Evolutionary conservation across 73 alveolate species (phyloP).

Genomic region (Tetrahymena malaccensis): DNA sequence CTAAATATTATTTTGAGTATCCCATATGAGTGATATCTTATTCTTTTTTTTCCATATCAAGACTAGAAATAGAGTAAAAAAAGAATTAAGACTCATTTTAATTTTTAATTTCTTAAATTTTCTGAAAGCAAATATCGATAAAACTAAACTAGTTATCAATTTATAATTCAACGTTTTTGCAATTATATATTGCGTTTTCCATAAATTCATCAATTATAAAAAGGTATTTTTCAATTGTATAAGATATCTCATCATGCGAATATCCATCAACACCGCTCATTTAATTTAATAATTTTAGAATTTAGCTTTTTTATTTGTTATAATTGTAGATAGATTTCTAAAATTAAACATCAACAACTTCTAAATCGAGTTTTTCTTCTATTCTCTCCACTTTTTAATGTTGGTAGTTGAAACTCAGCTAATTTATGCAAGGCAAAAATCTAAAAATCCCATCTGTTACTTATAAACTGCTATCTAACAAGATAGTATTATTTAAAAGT

Average conservation of each 20-base stretch:
- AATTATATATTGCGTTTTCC: not conserved
- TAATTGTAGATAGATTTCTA: not conserved
- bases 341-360: not conserved
- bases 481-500: not conserved
- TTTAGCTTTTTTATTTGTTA: not conserved
- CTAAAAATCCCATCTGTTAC: not conserved
- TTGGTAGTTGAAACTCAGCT: not conserved
- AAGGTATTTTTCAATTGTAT: not conserved
- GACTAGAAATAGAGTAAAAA: not conserved
- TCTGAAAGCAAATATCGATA: not conserved
- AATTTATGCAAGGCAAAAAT: not conserved
- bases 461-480: not conserved
- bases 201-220: not conserved
- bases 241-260: not conserved
- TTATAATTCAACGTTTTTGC: too few species aligned
- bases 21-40: not conserved
- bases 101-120: too few species aligned
- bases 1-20: not conserved
- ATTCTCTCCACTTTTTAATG: not conserved
- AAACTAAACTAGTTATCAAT: too few species aligned
- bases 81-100: not conserved
- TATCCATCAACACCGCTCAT: not conserved
- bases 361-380: not conserved
- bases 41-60: not conserved
- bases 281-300: too few species aligned